A percentile compares a stretch with the other conserved stretches of the same genome.
Conservation (phyloP, 331 rosid species). For the Rhamnella rubrinervis region DNA sequence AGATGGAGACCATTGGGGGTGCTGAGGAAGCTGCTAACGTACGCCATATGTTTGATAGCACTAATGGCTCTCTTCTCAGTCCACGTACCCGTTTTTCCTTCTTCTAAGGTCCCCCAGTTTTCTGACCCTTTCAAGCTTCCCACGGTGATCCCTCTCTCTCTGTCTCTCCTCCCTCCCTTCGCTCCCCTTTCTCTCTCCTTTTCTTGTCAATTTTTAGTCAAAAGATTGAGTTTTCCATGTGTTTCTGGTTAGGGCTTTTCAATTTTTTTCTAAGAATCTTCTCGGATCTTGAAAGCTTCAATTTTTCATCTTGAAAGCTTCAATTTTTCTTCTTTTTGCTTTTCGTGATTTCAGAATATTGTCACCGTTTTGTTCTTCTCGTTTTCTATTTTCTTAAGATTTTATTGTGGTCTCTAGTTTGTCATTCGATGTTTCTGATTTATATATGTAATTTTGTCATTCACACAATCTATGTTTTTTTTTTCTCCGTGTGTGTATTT, state of each 20-base stretch:
- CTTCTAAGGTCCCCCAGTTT: constrained; percentile 51
- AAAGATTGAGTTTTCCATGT: not conserved
- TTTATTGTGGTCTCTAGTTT: too few relatives aligned
- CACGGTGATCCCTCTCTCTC: constrained; percentile 46
- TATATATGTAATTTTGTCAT: too few relatives aligned
- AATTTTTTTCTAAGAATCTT: too few relatives aligned
- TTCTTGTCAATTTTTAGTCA: not conserved
- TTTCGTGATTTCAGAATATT: too few relatives aligned
- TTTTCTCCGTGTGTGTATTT: too few relatives aligned
- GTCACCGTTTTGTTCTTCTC: too few relatives aligned
- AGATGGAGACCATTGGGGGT: constrained; percentile 41
- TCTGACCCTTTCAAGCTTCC: constrained; percentile 58
- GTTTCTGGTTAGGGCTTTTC: constrained; percentile 18
- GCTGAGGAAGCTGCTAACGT: constrained; percentile 58
- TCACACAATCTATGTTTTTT: too few relatives aligned
- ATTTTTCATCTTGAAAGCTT: too few relatives aligned
- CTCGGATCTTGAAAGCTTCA: too few relatives aligned
- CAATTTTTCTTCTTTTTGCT: too few relatives aligned
- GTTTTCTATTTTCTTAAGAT: too few relatives aligned
- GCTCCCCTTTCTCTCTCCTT: not conserved
- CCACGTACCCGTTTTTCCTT: constrained; percentile 58
- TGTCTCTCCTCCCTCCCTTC: constrained; percentile 2
- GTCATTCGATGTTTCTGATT: too few relatives aligned
- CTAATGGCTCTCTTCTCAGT: constrained; percentile 56
- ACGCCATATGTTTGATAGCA: constrained; percentile 57